Percentiles rank a stretch among this genome's conserved stretches.
These are phyloP conservation scores for Euphorbia tirucalli DNA, from an alignment of 345 rosid genomes.

Conservation along the genomic window DNA sequence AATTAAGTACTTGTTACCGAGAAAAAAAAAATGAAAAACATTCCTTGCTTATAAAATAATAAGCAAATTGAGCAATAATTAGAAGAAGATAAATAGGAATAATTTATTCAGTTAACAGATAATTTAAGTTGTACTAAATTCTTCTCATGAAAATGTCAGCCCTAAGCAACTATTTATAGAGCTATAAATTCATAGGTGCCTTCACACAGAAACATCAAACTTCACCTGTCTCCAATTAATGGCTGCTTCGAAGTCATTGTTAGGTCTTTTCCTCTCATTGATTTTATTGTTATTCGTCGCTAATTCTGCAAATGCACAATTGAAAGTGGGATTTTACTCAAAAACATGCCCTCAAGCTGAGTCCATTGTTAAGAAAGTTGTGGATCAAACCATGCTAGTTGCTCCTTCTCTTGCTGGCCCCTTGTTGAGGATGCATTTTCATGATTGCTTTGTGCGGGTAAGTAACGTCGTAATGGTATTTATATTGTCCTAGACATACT, in stretches of 20 bases:
- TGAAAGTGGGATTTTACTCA: constrained; percentile 56
- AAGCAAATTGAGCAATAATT: no score
- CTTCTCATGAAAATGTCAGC: background rate
- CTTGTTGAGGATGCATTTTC: constrained; percentile 70
- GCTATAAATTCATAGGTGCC: no score
- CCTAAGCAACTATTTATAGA: background rate
- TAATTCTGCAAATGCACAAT: constrained; percentile 34
- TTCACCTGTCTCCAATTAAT: constrained; percentile 12
- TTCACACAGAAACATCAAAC: background rate
- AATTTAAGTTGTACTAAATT: background rate
- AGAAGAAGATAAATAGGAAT: no score
- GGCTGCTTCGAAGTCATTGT: constrained; percentile 31
- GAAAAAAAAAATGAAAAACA: no score
- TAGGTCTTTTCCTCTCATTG: constrained; percentile 26
- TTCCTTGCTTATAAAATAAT: no score
- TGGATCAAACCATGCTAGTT: constrained; percentile 29
- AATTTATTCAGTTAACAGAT: background rate
- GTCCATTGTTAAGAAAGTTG: constrained; percentile 35
- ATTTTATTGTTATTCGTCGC: constrained; percentile 20
- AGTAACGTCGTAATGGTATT: background rate
- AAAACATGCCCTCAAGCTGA: constrained; percentile 51
- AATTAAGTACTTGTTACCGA: no score
- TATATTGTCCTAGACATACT: no score
- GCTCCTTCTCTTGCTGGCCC: constrained; percentile 55
- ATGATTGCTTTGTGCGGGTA: constrained; percentile 80